These are phyloP conservation scores for Wickerhamiella spandovensis DNA, from an alignment of 805 yeast genomes.

Conservation along the genomic window DNA sequence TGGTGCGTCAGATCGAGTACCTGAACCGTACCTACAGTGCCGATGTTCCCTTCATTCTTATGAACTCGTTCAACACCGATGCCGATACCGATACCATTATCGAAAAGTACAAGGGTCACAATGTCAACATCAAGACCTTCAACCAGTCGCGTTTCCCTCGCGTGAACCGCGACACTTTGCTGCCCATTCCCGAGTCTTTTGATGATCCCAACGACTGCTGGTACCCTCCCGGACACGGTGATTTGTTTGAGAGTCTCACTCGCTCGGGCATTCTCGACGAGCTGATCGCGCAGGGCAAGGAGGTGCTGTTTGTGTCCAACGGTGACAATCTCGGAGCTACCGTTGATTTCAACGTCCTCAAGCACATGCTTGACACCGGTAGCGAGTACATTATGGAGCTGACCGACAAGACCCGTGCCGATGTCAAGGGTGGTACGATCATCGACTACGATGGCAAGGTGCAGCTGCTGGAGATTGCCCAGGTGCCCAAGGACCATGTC, in stretches of 20 bases:
- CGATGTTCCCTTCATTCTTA: slow-evolving; percentile 88
- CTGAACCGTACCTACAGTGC: slow-evolving; percentile 80
- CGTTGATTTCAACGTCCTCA: slow-evolving; percentile 77
- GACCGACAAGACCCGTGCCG: slow-evolving; percentile 97
- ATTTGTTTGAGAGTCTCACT: slow-evolving; percentile 78
- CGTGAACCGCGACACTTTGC: slow-evolving; percentile 84
- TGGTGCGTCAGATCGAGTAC: slow-evolving; percentile 94
- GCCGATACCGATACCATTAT: slow-evolving; percentile 88
- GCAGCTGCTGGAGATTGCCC: slow-evolving; percentile 90
- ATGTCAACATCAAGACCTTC: slow-evolving; percentile 87
- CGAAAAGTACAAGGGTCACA: slow-evolving; percentile 92
- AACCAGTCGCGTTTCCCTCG: slow-evolving; percentile 98
- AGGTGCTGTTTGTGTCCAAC: slow-evolving; percentile 86
- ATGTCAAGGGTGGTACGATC: slow-evolving; percentile 98
- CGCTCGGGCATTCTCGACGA: slow-evolving; percentile 86
- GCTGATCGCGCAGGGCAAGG: slow-evolving; percentile 85
- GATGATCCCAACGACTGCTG: slow-evolving; percentile 73
- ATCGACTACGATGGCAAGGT: slow-evolving; percentile 92
- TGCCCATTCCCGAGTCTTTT: slow-evolving; percentile 76
- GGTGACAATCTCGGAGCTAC: slow-evolving; percentile 99
- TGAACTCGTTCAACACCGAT: slow-evolving; percentile 98
- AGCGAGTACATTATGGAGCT: slow-evolving; percentile 97
- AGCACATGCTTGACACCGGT: slow-evolving; percentile 83
- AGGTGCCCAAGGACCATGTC: slow-evolving; percentile 95
- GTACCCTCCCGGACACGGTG: slow-evolving; percentile 99